phyloP scores from a whole-genome alignment of 2,329 filamentous ascomycete genomes.

The Metarhizium humberi region DNA sequence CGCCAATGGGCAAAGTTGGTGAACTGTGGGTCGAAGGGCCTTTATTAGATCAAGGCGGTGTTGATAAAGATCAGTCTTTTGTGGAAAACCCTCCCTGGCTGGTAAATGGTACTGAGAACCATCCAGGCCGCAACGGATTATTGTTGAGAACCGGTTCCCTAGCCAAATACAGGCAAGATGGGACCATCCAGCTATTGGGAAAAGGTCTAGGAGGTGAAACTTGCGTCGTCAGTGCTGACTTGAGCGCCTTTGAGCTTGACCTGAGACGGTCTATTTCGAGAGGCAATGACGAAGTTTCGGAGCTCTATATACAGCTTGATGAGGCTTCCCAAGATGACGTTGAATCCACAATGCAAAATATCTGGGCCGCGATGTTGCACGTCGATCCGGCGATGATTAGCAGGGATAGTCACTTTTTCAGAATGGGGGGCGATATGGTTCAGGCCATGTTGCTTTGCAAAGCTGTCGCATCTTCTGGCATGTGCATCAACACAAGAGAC shows the following conservation, averaged over 20 bases:
- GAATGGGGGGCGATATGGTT: background rate
- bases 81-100: background rate
- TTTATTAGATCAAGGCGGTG: background rate
- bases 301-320: background rate
- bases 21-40: conserved; percentile 3
- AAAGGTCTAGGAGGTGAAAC: background rate
- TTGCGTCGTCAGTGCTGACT: background rate
- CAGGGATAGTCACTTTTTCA: background rate
- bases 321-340: background rate
- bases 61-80: background rate
- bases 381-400: background rate
- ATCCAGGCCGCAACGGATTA: background rate
- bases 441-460: background rate
- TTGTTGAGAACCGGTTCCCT: background rate
- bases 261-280: background rate
- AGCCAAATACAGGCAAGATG: background rate
- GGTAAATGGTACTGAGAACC: background rate
- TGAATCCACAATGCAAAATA: background rate
- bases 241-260: background rate
- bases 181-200: background rate
- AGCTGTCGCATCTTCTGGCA: background rate
- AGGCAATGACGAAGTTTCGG: background rate
- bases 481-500: background rate
- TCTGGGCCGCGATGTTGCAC: background rate
- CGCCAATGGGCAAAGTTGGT: background rate